phyloP scores from a whole-genome alignment of 2,329 filamentous ascomycete genomes.

The Trichoderma sp. region DNA sequence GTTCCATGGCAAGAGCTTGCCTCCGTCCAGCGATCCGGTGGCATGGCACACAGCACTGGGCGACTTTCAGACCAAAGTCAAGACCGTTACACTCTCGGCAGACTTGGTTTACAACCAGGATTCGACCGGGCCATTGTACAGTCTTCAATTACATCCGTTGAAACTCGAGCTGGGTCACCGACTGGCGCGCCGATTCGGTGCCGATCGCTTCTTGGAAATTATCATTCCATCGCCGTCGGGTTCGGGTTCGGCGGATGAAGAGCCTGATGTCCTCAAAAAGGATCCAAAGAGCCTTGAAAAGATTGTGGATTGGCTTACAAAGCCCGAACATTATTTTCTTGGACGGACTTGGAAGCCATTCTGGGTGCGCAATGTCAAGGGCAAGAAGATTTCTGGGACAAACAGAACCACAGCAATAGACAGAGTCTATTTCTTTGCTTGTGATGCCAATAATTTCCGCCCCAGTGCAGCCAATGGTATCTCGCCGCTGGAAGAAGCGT shows the following conservation, averaged over 20 bases:
- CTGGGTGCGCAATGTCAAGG: slow-evolving; percentile 43
- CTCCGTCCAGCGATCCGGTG: slow-evolving; percentile 44
- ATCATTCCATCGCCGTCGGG: slow-evolving; percentile 47
- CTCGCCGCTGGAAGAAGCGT: slow-evolving; percentile 31
- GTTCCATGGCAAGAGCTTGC: slow-evolving; percentile 50
- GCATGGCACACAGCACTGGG: slow-evolving; percentile 50
- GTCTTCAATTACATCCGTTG: slow-evolving; percentile 50
- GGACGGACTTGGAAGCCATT: slow-evolving; percentile 53
- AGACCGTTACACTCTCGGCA: slow-evolving; percentile 47
- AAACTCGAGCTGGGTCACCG: slow-evolving; percentile 53
- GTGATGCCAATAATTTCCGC: slow-evolving; percentile 48
- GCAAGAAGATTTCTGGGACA: slow-evolving; percentile 36
- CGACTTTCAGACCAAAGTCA: slow-evolving; percentile 37
- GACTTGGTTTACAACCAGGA: slow-evolving; percentile 42
- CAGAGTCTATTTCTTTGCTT: slow-evolving; percentile 56
- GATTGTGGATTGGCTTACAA: slow-evolving; percentile 34
- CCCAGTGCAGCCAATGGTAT: slow-evolving; percentile 16
- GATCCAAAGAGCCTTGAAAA: slow-evolving; percentile 34
- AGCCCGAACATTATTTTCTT: slow-evolving; percentile 43
- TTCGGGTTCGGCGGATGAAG: slow-evolving; percentile 26
- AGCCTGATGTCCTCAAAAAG: slow-evolving; percentile 34
- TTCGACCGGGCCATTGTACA: slow-evolving; percentile 44
- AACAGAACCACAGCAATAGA: slow-evolving; percentile 25
- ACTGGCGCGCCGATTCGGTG: slow-evolving; percentile 56
- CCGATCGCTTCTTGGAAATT: slow-evolving; percentile 60